Base-by-base conservation (phyloP, 768 basidiomycete genomes). In the Russula abietina region DNA sequence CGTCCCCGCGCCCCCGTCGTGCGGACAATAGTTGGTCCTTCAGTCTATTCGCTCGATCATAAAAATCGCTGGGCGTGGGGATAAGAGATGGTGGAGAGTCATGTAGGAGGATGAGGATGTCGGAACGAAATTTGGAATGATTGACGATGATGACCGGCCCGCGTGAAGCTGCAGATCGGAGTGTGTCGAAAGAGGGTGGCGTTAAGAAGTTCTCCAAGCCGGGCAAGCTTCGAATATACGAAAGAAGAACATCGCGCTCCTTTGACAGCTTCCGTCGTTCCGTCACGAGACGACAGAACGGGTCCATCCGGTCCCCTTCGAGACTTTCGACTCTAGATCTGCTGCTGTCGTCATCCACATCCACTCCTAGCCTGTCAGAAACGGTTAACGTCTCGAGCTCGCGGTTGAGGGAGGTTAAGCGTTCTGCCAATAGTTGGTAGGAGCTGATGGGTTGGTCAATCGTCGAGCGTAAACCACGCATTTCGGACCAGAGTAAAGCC, bases 81-180 rank as follows among this genome's bases (percentile, higher is more conserved):
- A 62, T 57, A 4, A 8, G 46, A n/a, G 24, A 45, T 4, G 43
- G 49, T 2, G 36, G 30, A 14, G 56, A 28, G 22, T 53, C 36
- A 0, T 14, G 49, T 7, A 41, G 24, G 43, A 65, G 9, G 24
- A 65, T 59, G 10, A 65, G 16, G 9, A 62, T 59, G n/a, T 65
- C 57, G 32, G 50, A 62, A 7, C 60, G 65, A 46, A 51, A 55
- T 16, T 16, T 17, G 17, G 38, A 36, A 17, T 62, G 50, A 36
- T 65, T 65, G n/a, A 65, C 24, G 22, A 56, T 56, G 41, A 56
- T 56, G 28, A 56, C 55, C 12, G 55, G 55, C 5, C 55, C 55
- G 11, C 12, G 39, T 10, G 32, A 39, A 26, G 65, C 61, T 0
- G 55, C 65, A 9, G 49, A 26, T 5, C 22, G 50, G n/a, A 65